A percentile compares a stretch with the other conserved stretches of the same genome.
phyloP scores from a whole-genome alignment of 1,284 basidiomycete species.

The Malassezia japonica region DNA sequence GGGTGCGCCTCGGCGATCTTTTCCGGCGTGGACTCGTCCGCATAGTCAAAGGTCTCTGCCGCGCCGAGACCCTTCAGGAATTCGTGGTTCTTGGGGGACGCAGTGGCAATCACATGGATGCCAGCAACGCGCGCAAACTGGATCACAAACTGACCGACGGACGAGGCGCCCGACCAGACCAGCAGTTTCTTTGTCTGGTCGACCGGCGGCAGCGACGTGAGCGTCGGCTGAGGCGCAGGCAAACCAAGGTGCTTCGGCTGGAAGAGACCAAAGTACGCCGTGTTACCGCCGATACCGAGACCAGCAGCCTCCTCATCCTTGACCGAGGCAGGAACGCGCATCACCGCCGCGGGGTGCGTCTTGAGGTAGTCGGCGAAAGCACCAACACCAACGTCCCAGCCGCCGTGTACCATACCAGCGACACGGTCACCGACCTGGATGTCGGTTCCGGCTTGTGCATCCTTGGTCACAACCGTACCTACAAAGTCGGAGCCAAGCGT shows the following conservation, averaged over 20 bases:
- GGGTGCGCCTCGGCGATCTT: slow-evolving; percentile 37
- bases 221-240: slow-evolving; percentile 18
- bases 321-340: slow-evolving; percentile 29
- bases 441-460: slow-evolving; percentile 18
- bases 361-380: slow-evolving; percentile 48
- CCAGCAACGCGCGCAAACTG: slow-evolving; percentile 49
- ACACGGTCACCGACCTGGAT: slow-evolving; percentile 57
- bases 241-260: slow-evolving; percentile 19
- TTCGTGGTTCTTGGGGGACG: slow-evolving; percentile 46
- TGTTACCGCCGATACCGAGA: slow-evolving; percentile 35
- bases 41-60: slow-evolving; percentile 52
- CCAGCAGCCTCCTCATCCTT: slow-evolving; percentile 23
- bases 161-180: slow-evolving; percentile 56
- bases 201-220: slow-evolving; percentile 19
- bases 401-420: slow-evolving; percentile 52
- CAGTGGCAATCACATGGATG: slow-evolving; percentile 53
- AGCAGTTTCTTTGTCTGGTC: slow-evolving; percentile 28
- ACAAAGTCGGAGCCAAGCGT: slow-evolving; percentile 57
- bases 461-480: slow-evolving; percentile 55
- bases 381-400: slow-evolving; percentile 44
- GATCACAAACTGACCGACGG: slow-evolving; percentile 52
- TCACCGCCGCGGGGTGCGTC: slow-evolving; percentile 25
- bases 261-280: slow-evolving; percentile 20
- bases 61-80: slow-evolving; percentile 38
- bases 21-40: slow-evolving; percentile 39